phyloP scores from a whole-genome alignment of 2,329 filamentous ascomycete genomes.

The Setomelanomma holmii region DNA sequence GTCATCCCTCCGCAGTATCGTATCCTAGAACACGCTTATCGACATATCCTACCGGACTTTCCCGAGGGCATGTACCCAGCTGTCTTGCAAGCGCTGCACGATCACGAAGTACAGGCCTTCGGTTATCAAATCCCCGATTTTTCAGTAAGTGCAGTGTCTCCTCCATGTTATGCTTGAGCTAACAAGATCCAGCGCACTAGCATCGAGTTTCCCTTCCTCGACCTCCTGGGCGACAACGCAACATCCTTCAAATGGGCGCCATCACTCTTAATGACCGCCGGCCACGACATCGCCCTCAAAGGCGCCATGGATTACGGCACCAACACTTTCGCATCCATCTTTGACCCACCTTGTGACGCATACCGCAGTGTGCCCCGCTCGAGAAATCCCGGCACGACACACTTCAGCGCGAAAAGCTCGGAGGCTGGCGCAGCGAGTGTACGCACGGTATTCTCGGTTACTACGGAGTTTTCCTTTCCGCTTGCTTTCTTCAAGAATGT shows the following conservation, averaged over 20 bases:
- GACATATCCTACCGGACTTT: constrained; percentile 57
- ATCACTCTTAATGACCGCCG: constrained; percentile 56
- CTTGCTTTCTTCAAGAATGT: constrained; percentile 58
- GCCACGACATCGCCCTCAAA: constrained; percentile 52
- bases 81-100: constrained; percentile 57
- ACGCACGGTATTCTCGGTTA: constrained; percentile 21
- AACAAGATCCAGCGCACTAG: constrained; percentile 53
- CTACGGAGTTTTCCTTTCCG: constrained; percentile 40
- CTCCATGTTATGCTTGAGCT: constrained; percentile 15
- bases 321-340: constrained; percentile 50
- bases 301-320: constrained; percentile 59
- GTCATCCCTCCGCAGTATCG: constrained; percentile 58
- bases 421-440: constrained; percentile 26
- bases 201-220: constrained; percentile 64
- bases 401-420: constrained; percentile 24
- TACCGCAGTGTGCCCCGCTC: constrained; percentile 46
- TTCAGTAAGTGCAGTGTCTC: constrained; percentile 48
- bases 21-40: constrained; percentile 60
- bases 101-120: constrained; percentile 59
- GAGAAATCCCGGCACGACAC: constrained; percentile 28
- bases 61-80: constrained; percentile 62
- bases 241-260: constrained; percentile 61
- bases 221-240: constrained; percentile 58
- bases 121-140: constrained; percentile 58
- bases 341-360: constrained; percentile 60